Evolutionary conservation across 805 yeast genomes (phyloP).

Genomic region (Zygoascus tannicola): DNA sequence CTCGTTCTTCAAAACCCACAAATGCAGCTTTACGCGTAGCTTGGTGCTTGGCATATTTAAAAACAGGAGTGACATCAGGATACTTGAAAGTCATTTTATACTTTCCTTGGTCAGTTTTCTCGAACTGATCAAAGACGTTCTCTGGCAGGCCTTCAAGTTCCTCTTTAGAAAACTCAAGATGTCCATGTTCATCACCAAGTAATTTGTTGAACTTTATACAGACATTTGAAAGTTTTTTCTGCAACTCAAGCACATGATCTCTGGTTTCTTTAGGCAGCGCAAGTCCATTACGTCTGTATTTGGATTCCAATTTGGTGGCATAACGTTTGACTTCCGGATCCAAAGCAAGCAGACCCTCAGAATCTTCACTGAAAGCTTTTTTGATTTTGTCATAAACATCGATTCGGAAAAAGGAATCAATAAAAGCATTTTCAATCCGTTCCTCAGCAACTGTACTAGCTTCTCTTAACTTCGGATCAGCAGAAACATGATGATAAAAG

Average conservation of each 20-base stretch:
- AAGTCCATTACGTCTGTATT: constrained; percentile 61
- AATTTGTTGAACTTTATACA: constrained; percentile 52
- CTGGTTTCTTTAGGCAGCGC: constrained; percentile 48
- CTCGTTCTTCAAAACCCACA: constrained; percentile 59
- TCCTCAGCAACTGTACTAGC: constrained; percentile 60
- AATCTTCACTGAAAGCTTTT: constrained; percentile 34
- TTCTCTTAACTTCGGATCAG: constrained; percentile 55
- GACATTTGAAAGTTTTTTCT: constrained; percentile 50
- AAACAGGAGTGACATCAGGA: constrained; percentile 71
- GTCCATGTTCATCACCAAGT: constrained; percentile 62
- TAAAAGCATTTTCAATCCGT: constrained; percentile 43
- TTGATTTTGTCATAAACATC: constrained; percentile 57
- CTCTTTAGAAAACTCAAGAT: constrained; percentile 47
- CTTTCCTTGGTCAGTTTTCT: constrained; percentile 34
- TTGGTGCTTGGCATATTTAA: constrained; percentile 56
- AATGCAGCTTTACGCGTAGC: constrained; percentile 60
- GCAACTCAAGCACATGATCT: constrained; percentile 46
- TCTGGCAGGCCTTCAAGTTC: constrained; percentile 70
- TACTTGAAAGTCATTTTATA: constrained; percentile 69
- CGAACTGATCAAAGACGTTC: constrained; percentile 44
- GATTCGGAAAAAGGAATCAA: constrained; percentile 56
- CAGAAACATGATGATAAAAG: constrained; percentile 66
- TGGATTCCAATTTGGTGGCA: constrained; percentile 46
- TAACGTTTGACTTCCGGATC: constrained; percentile 48
- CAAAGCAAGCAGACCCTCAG: constrained; percentile 22